A percentile compares a stretch with the other conserved stretches of the same genome.
Conservation (phyloP, 106 monocot genomes). For the Dendrobium officinale region DNA sequence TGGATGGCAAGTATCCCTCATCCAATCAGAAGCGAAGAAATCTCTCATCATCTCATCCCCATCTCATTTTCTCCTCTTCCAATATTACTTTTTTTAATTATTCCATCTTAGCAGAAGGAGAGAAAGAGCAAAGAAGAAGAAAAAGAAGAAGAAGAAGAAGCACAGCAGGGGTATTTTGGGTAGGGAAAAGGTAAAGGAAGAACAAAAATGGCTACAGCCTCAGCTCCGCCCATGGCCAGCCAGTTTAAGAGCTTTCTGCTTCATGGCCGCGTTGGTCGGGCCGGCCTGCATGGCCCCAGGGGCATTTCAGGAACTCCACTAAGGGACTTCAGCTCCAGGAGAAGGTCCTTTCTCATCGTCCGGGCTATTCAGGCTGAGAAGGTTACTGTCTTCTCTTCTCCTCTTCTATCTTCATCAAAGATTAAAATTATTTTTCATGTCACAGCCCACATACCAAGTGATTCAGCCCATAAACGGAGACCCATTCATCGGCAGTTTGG, state of each 20-base stretch:
- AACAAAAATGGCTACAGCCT: background rate
- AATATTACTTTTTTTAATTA: background rate
- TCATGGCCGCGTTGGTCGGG: constrained; percentile 13
- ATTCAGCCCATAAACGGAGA: constrained; percentile 90
- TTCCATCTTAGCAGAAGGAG: background rate
- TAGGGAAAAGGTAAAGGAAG: background rate
- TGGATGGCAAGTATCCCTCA: background rate
- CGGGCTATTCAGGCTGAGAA: constrained; percentile 81
- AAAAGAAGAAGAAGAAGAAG: background rate
- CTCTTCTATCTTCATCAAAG: too few relatives aligned
- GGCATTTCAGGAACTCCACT: constrained; percentile 59
- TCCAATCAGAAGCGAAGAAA: constrained; percentile 1
- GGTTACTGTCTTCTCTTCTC: constrained; percentile 18
- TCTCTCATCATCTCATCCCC: background rate
- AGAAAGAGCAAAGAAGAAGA: background rate
- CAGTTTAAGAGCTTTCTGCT: constrained; percentile 43
- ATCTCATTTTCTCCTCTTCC: background rate
- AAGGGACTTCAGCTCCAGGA: constrained; percentile 25
- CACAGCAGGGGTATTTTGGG: background rate
- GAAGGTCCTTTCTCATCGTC: constrained; percentile 47
- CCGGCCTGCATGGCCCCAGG: constrained; percentile 24
- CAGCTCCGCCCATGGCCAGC: background rate
- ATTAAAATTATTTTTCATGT: background rate
- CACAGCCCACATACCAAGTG: constrained; percentile 85
- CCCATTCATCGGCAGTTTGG: constrained; percentile 92